Percentiles rank a stretch among this genome's conserved stretches.
Evolutionary conservation across 805 yeast genomes (phyloP).

Genomic region (Saturnispora zaruensis): DNA sequence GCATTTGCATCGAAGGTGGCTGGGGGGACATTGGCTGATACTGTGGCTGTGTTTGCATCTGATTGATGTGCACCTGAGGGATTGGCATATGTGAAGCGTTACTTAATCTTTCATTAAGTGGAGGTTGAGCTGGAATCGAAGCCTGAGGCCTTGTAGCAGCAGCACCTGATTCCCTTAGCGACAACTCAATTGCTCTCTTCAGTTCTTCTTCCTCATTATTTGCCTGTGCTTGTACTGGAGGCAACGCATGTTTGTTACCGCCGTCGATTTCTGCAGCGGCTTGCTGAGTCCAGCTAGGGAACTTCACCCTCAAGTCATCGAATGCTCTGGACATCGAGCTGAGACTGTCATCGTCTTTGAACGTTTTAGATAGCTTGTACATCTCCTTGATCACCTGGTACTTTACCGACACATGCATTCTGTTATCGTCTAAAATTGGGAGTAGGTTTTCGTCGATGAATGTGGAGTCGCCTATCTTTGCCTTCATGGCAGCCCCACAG

Average conservation of each 20-base stretch:
- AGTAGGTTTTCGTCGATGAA: conserved; percentile 40
- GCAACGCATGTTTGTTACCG: conserved; percentile 1
- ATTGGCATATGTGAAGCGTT: conserved; percentile 6
- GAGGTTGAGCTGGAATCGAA: conserved; percentile 6
- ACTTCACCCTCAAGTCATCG: conserved; percentile 34
- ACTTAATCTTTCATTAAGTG: neutral
- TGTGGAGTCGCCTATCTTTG: conserved; percentile 48
- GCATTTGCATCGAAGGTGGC: conserved; percentile 12
- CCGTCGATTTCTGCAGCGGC: conserved; percentile 25
- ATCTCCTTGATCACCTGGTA: conserved; percentile 56
- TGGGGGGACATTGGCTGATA: conserved; percentile 15
- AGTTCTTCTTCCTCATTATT: conserved; percentile 68
- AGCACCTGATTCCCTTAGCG: conserved; percentile 51
- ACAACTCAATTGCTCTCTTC: conserved; percentile 63
- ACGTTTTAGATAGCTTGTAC: conserved; percentile 54
- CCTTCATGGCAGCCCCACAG: conserved; percentile 64
- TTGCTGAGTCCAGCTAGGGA: conserved; percentile 31
- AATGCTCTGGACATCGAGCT: conserved; percentile 59
- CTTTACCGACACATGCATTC: conserved; percentile 62
- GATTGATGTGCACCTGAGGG: conserved; percentile 3
- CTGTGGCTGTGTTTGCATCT: conserved; percentile 11
- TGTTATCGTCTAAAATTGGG: conserved; percentile 42
- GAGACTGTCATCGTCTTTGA: conserved; percentile 68
- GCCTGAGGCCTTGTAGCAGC: conserved; percentile 9
- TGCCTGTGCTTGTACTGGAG: neutral